These are phyloP conservation scores for Microdochium bolleyi DNA, from an alignment of 2,329 filamentous ascomycete genomes.

Conservation along the genomic window DNA sequence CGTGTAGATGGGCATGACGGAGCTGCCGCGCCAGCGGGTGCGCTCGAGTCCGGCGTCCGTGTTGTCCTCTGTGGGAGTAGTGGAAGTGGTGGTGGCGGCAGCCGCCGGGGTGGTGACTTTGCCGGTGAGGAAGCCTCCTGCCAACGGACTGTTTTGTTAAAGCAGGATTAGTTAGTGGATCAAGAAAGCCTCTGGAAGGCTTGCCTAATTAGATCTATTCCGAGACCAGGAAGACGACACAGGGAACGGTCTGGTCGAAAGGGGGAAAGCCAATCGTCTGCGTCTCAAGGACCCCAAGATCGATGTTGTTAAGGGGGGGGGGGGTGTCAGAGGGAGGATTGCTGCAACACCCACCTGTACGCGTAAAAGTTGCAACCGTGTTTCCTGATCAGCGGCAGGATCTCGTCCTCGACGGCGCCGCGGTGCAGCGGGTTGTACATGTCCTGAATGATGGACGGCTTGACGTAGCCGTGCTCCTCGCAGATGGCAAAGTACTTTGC, in stretches of 20 bases:
- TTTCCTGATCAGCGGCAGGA: conserved; percentile 8
- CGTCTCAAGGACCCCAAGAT: no score
- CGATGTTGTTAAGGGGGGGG: no score
- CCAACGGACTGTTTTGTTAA: conserved; percentile 5
- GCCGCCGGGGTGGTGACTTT: conserved; percentile 5
- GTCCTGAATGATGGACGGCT: conserved; percentile 24
- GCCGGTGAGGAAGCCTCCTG: conserved; percentile 10
- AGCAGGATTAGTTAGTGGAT: no score
- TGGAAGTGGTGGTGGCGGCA: not conserved
- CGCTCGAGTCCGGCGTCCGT: conserved; percentile 1
- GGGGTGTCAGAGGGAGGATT: no score
- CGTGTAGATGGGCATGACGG: not conserved
- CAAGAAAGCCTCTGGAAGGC: no score
- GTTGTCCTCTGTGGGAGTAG: not conserved
- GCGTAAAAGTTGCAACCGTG: conserved; percentile 4
- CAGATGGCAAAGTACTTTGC: conserved; percentile 19
- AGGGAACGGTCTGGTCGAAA: no score
- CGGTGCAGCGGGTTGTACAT: conserved; percentile 24
- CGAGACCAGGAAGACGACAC: no score
- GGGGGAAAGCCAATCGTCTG: not conserved
- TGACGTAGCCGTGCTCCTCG: conserved; percentile 14
- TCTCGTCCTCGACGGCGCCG: conserved; percentile 3
- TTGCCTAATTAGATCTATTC: no score
- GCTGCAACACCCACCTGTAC: not conserved
- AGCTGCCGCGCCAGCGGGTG: conserved; percentile 7